Conservation (phyloP, 345 rosid species). For the Gossypium rotundifolium region DNA sequence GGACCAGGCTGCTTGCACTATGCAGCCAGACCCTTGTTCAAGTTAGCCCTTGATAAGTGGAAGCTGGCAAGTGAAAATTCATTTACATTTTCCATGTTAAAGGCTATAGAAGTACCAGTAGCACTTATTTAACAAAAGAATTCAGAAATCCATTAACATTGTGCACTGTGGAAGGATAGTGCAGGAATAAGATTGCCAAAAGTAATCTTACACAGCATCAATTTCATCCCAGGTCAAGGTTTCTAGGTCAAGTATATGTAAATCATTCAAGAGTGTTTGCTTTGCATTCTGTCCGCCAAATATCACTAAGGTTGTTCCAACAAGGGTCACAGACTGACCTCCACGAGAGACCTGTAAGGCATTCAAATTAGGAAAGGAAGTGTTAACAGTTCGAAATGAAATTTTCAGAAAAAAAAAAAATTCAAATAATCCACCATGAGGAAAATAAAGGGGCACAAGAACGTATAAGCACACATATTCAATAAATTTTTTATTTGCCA, state of each 20-base stretch:
- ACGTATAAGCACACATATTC: not conserved
- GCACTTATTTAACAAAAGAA: not conserved
- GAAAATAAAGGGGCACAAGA: not conserved
- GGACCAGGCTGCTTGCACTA: not conserved
- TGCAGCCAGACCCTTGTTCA: not conserved
- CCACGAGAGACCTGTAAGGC: slow-evolving; percentile 81
- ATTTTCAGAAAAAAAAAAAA: not conserved
- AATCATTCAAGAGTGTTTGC: slow-evolving; percentile 85
- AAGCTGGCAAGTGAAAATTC: not conserved
- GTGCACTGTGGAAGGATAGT: not conserved
- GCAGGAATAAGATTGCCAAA: not conserved
- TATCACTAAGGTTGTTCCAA: slow-evolving; percentile 78
- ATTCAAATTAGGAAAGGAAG: slow-evolving; percentile 11
- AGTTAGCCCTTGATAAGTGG: not conserved
- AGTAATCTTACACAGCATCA: slow-evolving; percentile 71
- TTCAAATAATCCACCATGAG: not conserved
- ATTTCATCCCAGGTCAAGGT: slow-evolving; percentile 99
- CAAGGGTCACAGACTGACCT: slow-evolving; percentile 87
- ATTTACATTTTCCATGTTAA: not conserved
- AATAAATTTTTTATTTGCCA: not conserved
- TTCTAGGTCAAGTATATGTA: slow-evolving; percentile 94
- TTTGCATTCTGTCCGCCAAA: slow-evolving; percentile 99
- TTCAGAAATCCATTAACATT: not conserved
- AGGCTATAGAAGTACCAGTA: not conserved
- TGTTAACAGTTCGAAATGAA: not conserved